Base-by-base conservation (phyloP, 371 early-diverging fungal genomes). In the Dichotomocladium elegans region DNA sequence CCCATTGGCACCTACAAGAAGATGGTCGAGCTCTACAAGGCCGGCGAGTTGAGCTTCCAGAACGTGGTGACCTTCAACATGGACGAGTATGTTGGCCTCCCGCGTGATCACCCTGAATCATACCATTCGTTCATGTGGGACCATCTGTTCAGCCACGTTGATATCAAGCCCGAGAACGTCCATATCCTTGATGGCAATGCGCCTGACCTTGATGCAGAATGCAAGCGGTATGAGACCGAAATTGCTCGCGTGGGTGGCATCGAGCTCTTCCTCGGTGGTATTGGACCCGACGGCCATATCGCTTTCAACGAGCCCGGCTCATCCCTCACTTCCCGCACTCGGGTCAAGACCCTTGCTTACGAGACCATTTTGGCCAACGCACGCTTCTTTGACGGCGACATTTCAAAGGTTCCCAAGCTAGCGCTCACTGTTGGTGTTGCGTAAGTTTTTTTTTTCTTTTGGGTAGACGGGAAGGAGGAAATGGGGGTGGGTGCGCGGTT, bases 231-330 rank as follows among this genome's bases (percentile, higher is more conserved):
- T 48, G 93, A 93, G 63, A 86, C 85, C 41, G 85, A 82, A 61
- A 93, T 93, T 42, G 75, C 76, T 11, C 72, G 75, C 4, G 79
- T 82, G 19, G 93, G 93, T 40, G 93, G 93, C 12, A 88, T 93
- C 40, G 93, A 91, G 67, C 76, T 90, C 31, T 91, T 90, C 64
- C 60, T 90, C 49, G 85, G 90, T 29, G 91, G 85, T 22, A 90
- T 92, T 49, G 93, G 93, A 6, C 92, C 93, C 3, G 93, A 93
- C 63, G 93, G 93, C 29, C 93, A 93, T 60, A 91, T 93, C 63
- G 93, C 93, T 11, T 93, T 93, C 58, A 93, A 93, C 58, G 93
- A 93, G 60, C 93, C 93, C 8, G 93, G 93, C n/a, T 90, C 90
- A 15, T 91, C 91, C 12, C 74, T 93, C 28, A 85, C 84, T 47